Evolutionary conservation across 208 protist species (phyloP), one percentile per base, ranked within the genome.

Genomic region (Trypanosoma vivax): DNA sequence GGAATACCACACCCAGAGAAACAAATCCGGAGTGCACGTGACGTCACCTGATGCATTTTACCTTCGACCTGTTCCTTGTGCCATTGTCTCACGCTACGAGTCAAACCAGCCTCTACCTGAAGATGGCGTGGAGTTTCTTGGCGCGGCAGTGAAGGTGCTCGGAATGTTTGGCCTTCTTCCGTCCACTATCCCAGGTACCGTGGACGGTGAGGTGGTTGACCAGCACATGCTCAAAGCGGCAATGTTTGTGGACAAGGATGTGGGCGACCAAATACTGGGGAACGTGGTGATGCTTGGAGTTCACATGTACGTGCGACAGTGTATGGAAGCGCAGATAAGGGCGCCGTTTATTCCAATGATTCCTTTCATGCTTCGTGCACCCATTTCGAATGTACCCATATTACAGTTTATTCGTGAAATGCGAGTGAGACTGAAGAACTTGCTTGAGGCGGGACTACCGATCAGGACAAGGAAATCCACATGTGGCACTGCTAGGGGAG

Each of bases 231-330:
- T 89, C 40, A 89, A 89, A 52, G 77, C 74, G 19, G 80, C 73
- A 18, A 89, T 89, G 81, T 90, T 90, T 51, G 70, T 90, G 5
- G 78, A 86, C 58, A 90, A 84, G 54, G 77, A 86, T 62, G 82
- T 86, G 1, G 82, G 82, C 6, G 82, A 90, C 41, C 82, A 90
- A 49, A 90, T 87, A 33, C 60, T 90, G 10, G 78, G 82, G 16
- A 83, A 86, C 37, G 73, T 90, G 46, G 78, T 85, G 31, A 73
- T 90, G 75, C 76, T 86, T 14, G 82, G 72, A 16, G 59, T 72
- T 11, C 70, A 83, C 57, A 86, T 84, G 78, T 90, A 90, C 58
- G 73, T 81, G 19, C 78, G 78, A 3, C 82, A 90, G 71, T 83
- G 77, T 60, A 57, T 82, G 5, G 68, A 83, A 62, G 75, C 82